phyloP scores from a whole-genome alignment of 108 stramenopile species.

The Skeletonema potamos region DNA sequence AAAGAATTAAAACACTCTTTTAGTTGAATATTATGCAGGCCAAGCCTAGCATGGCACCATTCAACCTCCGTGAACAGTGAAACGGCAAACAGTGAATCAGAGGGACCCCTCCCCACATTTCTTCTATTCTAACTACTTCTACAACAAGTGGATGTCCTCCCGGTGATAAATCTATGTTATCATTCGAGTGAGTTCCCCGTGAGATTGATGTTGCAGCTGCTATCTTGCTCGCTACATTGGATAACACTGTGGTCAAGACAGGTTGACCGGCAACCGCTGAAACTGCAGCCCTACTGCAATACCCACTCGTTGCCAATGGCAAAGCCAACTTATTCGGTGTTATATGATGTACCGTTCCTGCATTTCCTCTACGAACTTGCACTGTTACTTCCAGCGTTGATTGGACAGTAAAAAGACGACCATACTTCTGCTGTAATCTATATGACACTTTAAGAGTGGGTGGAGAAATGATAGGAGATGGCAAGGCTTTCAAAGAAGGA shows the following conservation, averaged over 20 bases:
- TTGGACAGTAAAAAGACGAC: neutral
- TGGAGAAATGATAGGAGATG: neutral
- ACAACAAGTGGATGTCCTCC: constrained; percentile 18
- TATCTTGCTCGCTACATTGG: neutral
- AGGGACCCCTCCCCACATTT: constrained; percentile 36
- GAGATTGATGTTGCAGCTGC: neutral
- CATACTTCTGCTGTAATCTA: constrained; percentile 14
- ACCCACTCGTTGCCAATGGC: constrained; percentile 3
- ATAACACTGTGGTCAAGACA: neutral
- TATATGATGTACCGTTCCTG: neutral
- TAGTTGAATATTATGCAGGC: constrained; percentile 1
- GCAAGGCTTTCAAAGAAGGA: neutral
- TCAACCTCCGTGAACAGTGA: constrained; percentile 31
- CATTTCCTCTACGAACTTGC: constrained; percentile 11
- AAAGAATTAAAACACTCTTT: neutral
- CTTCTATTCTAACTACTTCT: constrained; percentile 35
- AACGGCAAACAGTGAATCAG: constrained; percentile 15
- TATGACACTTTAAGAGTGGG: constrained; percentile 19
- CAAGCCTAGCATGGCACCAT: constrained; percentile 19
- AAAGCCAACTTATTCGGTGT: neutral
- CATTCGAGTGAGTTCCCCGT: neutral
- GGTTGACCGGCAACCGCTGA: neutral
- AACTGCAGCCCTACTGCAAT: constrained; percentile 8
- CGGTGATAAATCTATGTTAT: neutral
- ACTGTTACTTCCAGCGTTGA: constrained; percentile 26